phyloP scores from a whole-genome alignment of 2,329 filamentous ascomycete species.

The Trichoderma hamatum region DNA sequence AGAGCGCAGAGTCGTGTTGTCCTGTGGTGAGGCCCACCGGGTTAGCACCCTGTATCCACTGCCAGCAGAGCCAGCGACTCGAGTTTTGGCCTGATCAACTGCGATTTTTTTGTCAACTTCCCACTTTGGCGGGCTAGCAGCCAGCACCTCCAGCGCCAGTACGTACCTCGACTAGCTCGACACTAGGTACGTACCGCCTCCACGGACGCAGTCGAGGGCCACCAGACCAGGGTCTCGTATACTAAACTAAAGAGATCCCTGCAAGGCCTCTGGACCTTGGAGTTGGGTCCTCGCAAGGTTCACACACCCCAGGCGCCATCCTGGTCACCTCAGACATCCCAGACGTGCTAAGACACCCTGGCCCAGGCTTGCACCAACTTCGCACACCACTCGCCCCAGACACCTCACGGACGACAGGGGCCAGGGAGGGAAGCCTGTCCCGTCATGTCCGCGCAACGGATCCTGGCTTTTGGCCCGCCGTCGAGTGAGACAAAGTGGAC shows the following conservation, averaged over 20 bases:
- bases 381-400: slow-evolving; percentile 27
- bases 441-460: slow-evolving; percentile 29
- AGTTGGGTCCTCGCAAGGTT: slow-evolving; percentile 24
- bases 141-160: slow-evolving; percentile 6
- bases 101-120: slow-evolving; percentile 10
- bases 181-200: slow-evolving; percentile 27
- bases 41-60: slow-evolving; percentile 10
- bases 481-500: slow-evolving; percentile 53
- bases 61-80: background rate
- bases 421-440: slow-evolving; percentile 26
- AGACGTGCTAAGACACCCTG: slow-evolving; percentile 1
- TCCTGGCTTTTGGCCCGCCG: slow-evolving; percentile 35
- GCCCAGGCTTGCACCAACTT: slow-evolving; percentile 5
- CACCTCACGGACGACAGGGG: slow-evolving; percentile 28
- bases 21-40: background rate
- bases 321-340: slow-evolving; percentile 4
- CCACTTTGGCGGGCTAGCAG: slow-evolving; percentile 15
- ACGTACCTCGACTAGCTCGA: slow-evolving; percentile 4
- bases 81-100: slow-evolving; percentile 2
- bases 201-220: slow-evolving; percentile 7
- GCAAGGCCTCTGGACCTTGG: background rate
- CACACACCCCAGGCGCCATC: slow-evolving; percentile 12
- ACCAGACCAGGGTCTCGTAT: slow-evolving; percentile 6
- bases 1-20: background rate
- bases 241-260: slow-evolving; percentile 3